Base-by-base conservation (phyloP, 768 basidiomycete species). In the Hypholoma sublateritium region DNA sequence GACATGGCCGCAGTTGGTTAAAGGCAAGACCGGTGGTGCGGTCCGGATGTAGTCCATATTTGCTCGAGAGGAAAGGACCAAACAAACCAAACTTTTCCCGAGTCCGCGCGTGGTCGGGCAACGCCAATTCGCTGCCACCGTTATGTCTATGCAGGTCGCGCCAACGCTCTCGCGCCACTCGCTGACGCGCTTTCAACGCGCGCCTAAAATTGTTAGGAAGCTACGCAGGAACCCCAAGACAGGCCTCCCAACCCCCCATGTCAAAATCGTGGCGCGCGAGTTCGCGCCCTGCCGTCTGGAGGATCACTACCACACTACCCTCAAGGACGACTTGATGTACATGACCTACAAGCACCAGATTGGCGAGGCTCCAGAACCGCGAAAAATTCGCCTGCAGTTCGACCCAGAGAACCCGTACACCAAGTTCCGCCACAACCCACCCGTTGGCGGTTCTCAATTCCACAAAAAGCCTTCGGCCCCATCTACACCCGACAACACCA, bases 271-370 rank as follows among this genome's bases (percentile, higher is more conserved):
- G 64, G 75, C 88, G 35, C 86, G 87, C 66, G 86, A 91, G 66
- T 87, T 85, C 56, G 83, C 86, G 5, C 79, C 82, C 56, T 87
- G 83, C 60, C 86, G 95, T 41, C 81, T 94, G 53, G 77, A 80
- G 53, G 87, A 93, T 59, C 93, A 98, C 77, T 98, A 97, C 77
- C 69, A 90, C 71, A 74, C 77, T 37, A 88, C 94, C 8, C 80
- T 98, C 58, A 84, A 85, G 19, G 89, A 95, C 71, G 83, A 98
- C 74, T 78, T 95, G 64, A 85, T 98, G 82, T 99, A 99, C 81
- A 88, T 98, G 82, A 89, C 89, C 52, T 97, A 98, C 77, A 76
- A 82, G 49, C 96, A 98, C 72, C 80, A 86, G 64, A 72, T 77
- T 58, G 76, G 70, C n/a, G 72, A 80, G 5, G 80, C 78, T 45